These are phyloP conservation scores for Agastache rugosa DNA, from an alignment of 257 asterid genomes.

Conservation along the genomic window DNA sequence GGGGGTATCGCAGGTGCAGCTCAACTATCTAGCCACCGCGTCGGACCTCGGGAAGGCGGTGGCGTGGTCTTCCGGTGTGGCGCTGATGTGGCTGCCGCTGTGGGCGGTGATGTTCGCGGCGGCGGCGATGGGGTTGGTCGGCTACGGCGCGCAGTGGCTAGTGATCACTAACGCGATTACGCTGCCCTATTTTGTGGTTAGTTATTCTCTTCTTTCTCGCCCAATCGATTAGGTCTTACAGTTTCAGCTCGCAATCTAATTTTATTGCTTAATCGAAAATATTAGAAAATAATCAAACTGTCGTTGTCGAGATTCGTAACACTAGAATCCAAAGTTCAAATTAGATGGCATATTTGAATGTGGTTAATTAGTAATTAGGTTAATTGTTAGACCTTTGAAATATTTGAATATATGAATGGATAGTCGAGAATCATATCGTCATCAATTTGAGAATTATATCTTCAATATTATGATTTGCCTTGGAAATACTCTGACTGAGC, in stretches of 20 bases:
- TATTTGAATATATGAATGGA: neutral
- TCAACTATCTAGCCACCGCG: conserved; percentile 85
- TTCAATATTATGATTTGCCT: conserved; percentile 8
- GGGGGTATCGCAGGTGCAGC: conserved; percentile 82
- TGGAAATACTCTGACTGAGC: too few relatives aligned
- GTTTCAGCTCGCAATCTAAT: too few relatives aligned
- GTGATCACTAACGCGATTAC: conserved; percentile 50
- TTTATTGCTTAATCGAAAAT: too few relatives aligned
- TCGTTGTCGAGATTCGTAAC: too few relatives aligned
- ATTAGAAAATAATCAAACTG: too few relatives aligned
- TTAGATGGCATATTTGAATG: too few relatives aligned
- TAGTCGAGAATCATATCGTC: neutral
- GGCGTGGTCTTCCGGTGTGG: conserved; percentile 92
- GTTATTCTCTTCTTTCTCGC: conserved; percentile 34
- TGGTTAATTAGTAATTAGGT: too few relatives aligned
- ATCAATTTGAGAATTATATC: neutral
- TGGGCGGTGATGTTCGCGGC: conserved; percentile 79
- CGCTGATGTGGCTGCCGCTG: conserved; percentile 67
- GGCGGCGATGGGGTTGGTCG: conserved; percentile 77
- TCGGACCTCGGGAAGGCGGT: conserved; percentile 87
- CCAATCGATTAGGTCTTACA: conserved; percentile 40
- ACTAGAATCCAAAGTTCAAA: too few relatives aligned
- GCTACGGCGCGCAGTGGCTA: conserved; percentile 91
- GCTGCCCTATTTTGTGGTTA: conserved; percentile 83
- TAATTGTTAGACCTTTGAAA: too few relatives aligned